A percentile compares a stretch with the other conserved stretches of the same genome.
phyloP scores from a whole-genome alignment of 176 grass and related monocot genomes.

The Oryza glaberrima region DNA sequence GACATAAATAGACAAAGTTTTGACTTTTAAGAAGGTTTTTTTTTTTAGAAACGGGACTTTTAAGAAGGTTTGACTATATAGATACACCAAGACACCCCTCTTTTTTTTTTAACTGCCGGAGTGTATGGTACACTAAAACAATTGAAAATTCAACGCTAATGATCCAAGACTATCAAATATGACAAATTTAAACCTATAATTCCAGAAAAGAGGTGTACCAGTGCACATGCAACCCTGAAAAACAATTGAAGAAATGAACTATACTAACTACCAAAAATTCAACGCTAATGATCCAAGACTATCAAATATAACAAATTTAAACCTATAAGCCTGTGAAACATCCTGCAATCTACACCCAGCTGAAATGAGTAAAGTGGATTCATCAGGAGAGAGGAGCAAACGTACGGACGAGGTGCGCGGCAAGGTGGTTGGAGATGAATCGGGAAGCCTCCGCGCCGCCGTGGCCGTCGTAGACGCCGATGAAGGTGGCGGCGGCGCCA shows the following conservation, averaged over 20 bases:
- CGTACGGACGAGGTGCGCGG: constrained; percentile 87
- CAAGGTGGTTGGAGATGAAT: constrained; percentile 89
- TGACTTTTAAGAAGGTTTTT: neutral
- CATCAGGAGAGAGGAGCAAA: neutral
- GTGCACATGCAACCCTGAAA: constrained; percentile 10
- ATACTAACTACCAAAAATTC: neutral
- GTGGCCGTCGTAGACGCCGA: constrained; percentile 97
- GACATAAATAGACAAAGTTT: neutral
- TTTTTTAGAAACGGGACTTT: neutral
- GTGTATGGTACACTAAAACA: neutral
- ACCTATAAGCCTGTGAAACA: neutral
- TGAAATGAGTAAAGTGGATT: constrained; percentile 11
- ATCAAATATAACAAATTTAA: neutral
- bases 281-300: constrained; percentile 11
- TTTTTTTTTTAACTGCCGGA: neutral
- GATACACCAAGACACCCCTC: neutral
- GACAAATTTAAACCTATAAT: neutral
- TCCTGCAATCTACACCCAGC: neutral
- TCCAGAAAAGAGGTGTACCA: neutral
- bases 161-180: no score
- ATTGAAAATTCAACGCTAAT: no score
- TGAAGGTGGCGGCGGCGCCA: constrained; percentile 62
- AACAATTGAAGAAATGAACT: neutral
- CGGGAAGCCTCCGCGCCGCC: constrained; percentile 91
- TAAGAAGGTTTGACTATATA: neutral